Percentiles rank a stretch among this genome's conserved stretches.
Evolutionary conservation across 2,329 filamentous ascomycete species (phyloP).

Genomic region (Sporothrix luriei): DNA sequence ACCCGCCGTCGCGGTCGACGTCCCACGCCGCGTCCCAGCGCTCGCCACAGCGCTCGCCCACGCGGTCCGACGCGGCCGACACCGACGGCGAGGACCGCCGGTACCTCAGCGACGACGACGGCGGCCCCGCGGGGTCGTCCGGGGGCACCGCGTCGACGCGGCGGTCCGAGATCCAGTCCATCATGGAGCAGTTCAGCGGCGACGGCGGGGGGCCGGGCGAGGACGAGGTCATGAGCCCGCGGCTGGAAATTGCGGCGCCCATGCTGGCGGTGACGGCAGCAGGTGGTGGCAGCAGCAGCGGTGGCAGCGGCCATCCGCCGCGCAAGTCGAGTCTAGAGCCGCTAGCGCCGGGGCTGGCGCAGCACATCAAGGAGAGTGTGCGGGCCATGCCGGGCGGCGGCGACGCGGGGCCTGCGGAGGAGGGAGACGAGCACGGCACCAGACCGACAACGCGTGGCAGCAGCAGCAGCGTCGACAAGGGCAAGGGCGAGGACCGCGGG

Average conservation of each 20-base stretch:
- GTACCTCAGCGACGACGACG: conserved; percentile 61
- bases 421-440: background rate
- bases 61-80: conserved; percentile 53
- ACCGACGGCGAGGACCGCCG: conserved; percentile 55
- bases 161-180: conserved; percentile 85
- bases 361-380: conserved; percentile 52
- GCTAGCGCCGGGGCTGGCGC: conserved; percentile 54
- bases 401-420: background rate
- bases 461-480: conserved; percentile 39
- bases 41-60: conserved; percentile 48
- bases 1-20: conserved; percentile 61
- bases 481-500: conserved; percentile 49
- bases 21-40: conserved; percentile 53
- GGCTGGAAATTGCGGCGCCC: conserved; percentile 79
- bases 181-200: conserved; percentile 94
- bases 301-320: conserved; percentile 65
- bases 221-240: conserved; percentile 90
- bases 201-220: conserved; percentile 69
- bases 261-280: conserved; percentile 54
- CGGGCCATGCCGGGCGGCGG: conserved; percentile 37
- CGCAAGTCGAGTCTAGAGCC: conserved; percentile 85
- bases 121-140: background rate
- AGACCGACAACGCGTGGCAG: background rate
- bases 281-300: too few species aligned
- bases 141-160: background rate